Base-by-base conservation (phyloP, 2,329 filamentous ascomycete genomes). In the Talaromyces verruculosus region DNA sequence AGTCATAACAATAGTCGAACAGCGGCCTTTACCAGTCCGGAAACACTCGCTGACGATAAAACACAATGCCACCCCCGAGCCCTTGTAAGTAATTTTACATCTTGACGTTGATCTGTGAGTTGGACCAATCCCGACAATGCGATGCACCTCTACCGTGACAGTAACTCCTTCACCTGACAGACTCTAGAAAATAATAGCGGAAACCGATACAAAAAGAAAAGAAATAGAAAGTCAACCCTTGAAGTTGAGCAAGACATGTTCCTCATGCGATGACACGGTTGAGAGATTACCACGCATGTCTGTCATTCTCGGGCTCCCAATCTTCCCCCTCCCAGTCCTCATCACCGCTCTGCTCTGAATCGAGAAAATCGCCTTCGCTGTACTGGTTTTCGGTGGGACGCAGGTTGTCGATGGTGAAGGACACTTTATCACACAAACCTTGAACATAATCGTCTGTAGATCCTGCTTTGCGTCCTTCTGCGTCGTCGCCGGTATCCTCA, bases 391-490 rank as follows among this genome's bases (percentile, higher is more conserved):
- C 86, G 3, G 82, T 81, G 1, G 87, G 87, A 6, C 87, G 83
- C 69, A 85, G 82, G 69, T 89, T 88, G 71, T 88, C 87, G 63
- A 89, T 87, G 30, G 83, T 81, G 61, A 89, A 82, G 51, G 84
- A 81, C 11, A 89, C 86, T 10, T 83, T 77, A 62, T 86, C 79
- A 70, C 87, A 89, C 71, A 86, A 79, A 1, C 86, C 86, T 70
- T 88, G 87, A 17, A 84, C 75, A 67, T 76, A 78, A 45, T 35
- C 49, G 59, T 17, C 64, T 25, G 39, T 45, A 60, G 57, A 45
- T 3, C 37, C 58, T 28, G 67, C 61, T 15, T 19, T 64, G n/a
- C n/a, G n/a, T n/a, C n/a, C n/a, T n/a, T n/a, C n/a, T n/a, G n/a
- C n/a, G 17, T 13, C n/a, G 13, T 68, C 33, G 19, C 13, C 35